These are phyloP conservation scores for Glycine latifolia DNA, from an alignment of 306 rosid genomes.

Conservation along the genomic window DNA sequence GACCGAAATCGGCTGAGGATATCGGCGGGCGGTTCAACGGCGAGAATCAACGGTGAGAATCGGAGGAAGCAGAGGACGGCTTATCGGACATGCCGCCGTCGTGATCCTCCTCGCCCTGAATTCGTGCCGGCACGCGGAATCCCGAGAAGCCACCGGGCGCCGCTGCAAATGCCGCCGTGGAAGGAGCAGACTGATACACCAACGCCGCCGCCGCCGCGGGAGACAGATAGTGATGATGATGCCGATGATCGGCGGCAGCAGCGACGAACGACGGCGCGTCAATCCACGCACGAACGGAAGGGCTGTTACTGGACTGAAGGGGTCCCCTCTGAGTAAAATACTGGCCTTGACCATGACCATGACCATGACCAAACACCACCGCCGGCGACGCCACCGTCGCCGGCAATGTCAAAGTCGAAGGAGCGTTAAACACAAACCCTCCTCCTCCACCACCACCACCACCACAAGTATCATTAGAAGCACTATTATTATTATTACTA, in stretches of 20 bases:
- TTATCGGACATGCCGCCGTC: constrained; percentile 79
- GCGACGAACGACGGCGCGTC: constrained; percentile 61
- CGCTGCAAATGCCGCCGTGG: constrained; percentile 59
- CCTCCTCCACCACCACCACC: constrained; percentile 37
- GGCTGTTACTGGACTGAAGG: constrained; percentile 99
- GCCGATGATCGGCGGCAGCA: constrained; percentile 38
- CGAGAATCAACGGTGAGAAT: constrained; percentile 92
- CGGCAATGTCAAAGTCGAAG: constrained; percentile 48
- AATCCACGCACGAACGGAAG: constrained; percentile 80
- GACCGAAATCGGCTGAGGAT: constrained; percentile 14
- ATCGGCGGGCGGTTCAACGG: constrained; percentile 58
- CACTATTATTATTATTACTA: constrained; percentile 6
- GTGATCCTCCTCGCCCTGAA: constrained; percentile 87
- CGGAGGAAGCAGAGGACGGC: constrained; percentile 95
- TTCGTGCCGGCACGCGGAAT: constrained; percentile 82
- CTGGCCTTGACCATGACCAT: constrained; percentile 52
- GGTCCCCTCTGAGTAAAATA: constrained; percentile 94
- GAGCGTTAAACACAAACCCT: constrained; percentile 60
- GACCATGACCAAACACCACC: constrained; percentile 56
- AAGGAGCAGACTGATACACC: constrained; percentile 51
- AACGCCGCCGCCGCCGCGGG: constrained; percentile 23
- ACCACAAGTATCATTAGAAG: constrained; percentile 5
- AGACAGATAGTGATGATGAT: constrained; percentile 34
- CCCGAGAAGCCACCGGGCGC: constrained; percentile 70
- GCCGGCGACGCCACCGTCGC: constrained; percentile 47